Conservation (phyloP, 2,329 filamentous ascomycete species). For the Ophiostoma sp. region DNA sequence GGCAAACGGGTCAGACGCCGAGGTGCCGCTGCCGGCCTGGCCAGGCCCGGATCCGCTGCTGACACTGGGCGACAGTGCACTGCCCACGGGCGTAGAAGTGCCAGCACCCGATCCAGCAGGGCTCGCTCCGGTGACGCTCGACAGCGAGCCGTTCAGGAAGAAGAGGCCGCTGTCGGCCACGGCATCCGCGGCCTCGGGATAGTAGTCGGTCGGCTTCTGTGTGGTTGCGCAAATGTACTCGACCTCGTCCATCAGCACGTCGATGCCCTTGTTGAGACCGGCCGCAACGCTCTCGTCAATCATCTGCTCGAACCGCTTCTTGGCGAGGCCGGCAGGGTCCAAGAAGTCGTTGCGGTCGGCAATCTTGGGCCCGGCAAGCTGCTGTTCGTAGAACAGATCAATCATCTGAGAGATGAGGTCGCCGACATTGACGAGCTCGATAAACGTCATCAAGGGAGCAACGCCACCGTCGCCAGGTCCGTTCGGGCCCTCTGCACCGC, state of each 20-base stretch:
- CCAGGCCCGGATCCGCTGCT: background rate
- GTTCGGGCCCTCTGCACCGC: background rate
- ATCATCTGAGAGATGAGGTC: constrained; percentile 99
- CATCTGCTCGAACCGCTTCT: constrained; percentile 99
- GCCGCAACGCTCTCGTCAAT: constrained; percentile 94
- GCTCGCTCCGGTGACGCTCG: constrained; percentile 28
- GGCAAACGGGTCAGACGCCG: constrained; percentile 12
- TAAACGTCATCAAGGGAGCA: constrained; percentile 86
- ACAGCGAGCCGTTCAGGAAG: constrained; percentile 25
- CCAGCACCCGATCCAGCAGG: constrained; percentile 30
- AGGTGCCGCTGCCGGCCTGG: constrained; percentile 30
- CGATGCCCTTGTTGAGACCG: constrained; percentile 93
- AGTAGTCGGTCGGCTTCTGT: constrained; percentile 83
- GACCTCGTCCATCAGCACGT: constrained; percentile 96
- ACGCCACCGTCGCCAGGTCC: constrained; percentile 49
- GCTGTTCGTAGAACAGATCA: constrained; percentile 96
- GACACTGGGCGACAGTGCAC: constrained; percentile 24
- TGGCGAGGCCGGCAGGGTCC: constrained; percentile 83
- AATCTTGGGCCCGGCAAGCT: constrained; percentile 74
- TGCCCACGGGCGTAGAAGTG: constrained; percentile 29
- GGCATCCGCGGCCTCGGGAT: constrained; percentile 51
- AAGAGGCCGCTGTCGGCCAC: constrained; percentile 26
- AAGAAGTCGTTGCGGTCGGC: constrained; percentile 92
- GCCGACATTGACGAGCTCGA: constrained; percentile 95
- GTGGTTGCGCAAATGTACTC: constrained; percentile 90